Base-by-base conservation (phyloP, 2,329 filamentous ascomycete species). In the Trichoderma lentiforme region DNA sequence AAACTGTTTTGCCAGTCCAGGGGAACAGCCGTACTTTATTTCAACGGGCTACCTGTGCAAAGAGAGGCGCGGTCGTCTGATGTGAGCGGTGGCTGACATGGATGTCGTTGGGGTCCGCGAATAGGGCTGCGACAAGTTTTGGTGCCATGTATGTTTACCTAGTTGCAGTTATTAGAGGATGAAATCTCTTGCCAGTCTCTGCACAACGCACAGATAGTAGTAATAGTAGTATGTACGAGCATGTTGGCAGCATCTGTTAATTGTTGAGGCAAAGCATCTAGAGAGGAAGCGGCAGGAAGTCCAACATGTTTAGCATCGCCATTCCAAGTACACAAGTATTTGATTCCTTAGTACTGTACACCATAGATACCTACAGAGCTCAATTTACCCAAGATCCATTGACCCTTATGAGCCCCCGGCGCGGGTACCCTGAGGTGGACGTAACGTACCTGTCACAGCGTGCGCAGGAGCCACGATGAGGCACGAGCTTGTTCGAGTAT, bases 401-500 rank as follows among this genome's bases (percentile, higher is more conserved):
- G 51, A 39, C 64, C 47, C 64, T 56, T 51, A 36, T 57, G 63
- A 66, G 63, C 63, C 26, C 28, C 39, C 39, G 28, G 32, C 61
- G 24, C 61, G 14, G 61, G 61, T 66, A 66, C 63, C 63, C 15
- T 21, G 36, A 14, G 47, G 64, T 30, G 39, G 57, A 61, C 9
- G 66, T 34, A 60, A 51, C 58, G 58, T 64, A 43, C 68, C 58
- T 71, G 68, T 64, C 68, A 71, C 68, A 61, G 26, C 30, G 67
- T 9, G 60, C 60, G 60, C 68, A 39, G 39, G 68, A 64, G 68
- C 68, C 68, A 64, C 60, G 8, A 56, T 57, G 47, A 24, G 68
- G 68, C 68, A 57, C 51, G 68, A 71, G 68, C 68, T 71, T 39
- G 67, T 63, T 71, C 68, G 68, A 71, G 58, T 64, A 71, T 71